Percentiles rank a stretch among this genome's conserved stretches.
Conservation (phyloP, 2,329 filamentous ascomycete species). For the Stagonosporopsis rhizophila region DNA sequence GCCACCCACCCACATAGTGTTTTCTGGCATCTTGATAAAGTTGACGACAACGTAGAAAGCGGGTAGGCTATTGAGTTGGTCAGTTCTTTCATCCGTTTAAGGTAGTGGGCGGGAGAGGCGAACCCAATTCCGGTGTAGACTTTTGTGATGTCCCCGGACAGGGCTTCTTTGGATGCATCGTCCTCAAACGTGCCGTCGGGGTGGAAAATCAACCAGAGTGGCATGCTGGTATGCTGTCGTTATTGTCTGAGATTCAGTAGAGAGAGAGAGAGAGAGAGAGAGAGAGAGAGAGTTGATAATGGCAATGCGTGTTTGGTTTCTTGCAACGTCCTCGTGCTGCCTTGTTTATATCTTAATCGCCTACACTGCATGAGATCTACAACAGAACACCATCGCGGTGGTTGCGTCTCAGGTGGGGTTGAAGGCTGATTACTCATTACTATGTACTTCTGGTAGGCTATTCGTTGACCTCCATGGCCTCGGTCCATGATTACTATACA, state of each 20-base stretch:
- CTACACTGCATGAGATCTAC: too few relatives aligned
- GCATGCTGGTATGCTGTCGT: constrained; percentile 33
- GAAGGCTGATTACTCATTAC: neutral
- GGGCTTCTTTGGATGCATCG: constrained; percentile 35
- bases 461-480: neutral
- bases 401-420: neutral
- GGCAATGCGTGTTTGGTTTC: neutral
- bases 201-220: constrained; percentile 53
- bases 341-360: neutral
- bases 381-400: too few relatives aligned
- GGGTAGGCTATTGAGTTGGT: constrained; percentile 35
- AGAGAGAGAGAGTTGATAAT: neutral
- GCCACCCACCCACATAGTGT: constrained; percentile 41
- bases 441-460: neutral
- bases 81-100: neutral
- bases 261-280: too few relatives aligned
- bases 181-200: constrained; percentile 44
- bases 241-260: neutral
- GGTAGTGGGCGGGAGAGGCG: neutral
- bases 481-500: constrained; percentile 10
- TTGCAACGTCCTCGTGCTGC: neutral
- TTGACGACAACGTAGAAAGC: constrained; percentile 53
- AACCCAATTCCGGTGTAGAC: constrained; percentile 45
- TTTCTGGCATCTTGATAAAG: constrained; percentile 41
- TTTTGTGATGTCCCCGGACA: constrained; percentile 48